These are phyloP conservation scores for Saccharomycopsis fibuligera DNA, from an alignment of 805 yeast species.

Conservation along the genomic window DNA sequence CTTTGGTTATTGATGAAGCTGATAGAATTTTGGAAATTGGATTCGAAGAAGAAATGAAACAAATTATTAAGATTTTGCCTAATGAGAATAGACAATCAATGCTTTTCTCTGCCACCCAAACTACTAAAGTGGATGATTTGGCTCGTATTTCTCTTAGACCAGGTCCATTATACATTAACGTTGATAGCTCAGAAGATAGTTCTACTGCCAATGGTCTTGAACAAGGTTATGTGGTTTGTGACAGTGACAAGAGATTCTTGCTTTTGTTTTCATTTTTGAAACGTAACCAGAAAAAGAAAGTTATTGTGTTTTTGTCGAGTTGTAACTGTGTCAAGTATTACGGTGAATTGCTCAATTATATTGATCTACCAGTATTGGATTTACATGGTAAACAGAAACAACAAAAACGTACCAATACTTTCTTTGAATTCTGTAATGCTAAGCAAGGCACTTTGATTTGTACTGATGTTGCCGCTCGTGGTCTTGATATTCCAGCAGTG, in stretches of 20 bases:
- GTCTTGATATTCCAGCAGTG: slow-evolving; percentile 95
- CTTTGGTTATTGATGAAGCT: slow-evolving; percentile 94
- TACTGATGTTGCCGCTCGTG: slow-evolving; percentile 99
- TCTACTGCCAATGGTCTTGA: slow-evolving; percentile 97
- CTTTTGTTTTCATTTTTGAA: slow-evolving; percentile 88
- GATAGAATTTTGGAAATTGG: slow-evolving; percentile 97
- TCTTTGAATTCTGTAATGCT: slow-evolving; percentile 97
- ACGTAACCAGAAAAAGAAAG: slow-evolving; percentile 84
- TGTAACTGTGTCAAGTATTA: slow-evolving; percentile 96
- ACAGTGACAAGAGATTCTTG: slow-evolving; percentile 88
- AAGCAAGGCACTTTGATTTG: slow-evolving; percentile 88
- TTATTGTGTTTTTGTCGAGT: slow-evolving; percentile 91
- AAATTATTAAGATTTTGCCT: slow-evolving; percentile 89
- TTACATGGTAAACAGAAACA: slow-evolving; percentile 98
- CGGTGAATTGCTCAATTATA: slow-evolving; percentile 90
- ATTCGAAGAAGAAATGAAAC: slow-evolving; percentile 98
- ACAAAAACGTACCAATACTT: slow-evolving; percentile 96
- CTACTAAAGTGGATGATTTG: slow-evolving; percentile 96
- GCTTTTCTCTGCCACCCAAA: slow-evolving; percentile 99
- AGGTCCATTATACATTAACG: slow-evolving; percentile 92
- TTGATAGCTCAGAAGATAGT: slow-evolving; percentile 71
- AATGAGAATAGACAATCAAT: slow-evolving; percentile 90
- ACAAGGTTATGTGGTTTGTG: slow-evolving; percentile 98
- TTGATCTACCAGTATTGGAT: slow-evolving; percentile 93
- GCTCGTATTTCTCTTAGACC: slow-evolving; percentile 93